Percentiles rank a stretch among this genome's conserved stretches.
Conservation (phyloP, 169 alveolate species). For the Plasmodium vivax region DNA sequence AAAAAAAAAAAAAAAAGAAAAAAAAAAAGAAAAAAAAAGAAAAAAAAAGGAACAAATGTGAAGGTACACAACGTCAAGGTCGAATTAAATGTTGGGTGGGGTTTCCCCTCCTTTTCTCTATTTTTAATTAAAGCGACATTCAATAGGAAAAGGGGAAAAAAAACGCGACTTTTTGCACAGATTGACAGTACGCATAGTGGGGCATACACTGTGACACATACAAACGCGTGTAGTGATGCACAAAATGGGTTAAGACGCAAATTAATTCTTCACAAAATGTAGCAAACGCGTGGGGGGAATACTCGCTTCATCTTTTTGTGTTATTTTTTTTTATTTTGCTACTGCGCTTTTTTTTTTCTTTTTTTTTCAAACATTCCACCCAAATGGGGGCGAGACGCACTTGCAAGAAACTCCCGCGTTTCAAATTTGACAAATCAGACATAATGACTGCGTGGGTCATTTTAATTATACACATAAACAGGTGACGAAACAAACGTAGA, state of each 20-base stretch:
- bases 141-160: background rate
- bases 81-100: background rate
- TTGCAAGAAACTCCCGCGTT: background rate
- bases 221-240: background rate
- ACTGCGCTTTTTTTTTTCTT: background rate
- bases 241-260: background rate
- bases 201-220: background rate
- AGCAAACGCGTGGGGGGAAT: background rate
- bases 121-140: slow-evolving; percentile 24
- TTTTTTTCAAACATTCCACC: background rate
- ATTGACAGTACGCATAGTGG: background rate
- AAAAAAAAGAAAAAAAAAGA: background rate
- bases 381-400: background rate
- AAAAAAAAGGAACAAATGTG: background rate
- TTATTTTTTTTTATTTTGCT: background rate
- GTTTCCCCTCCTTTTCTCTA: background rate
- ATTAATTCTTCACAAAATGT: background rate
- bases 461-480: background rate
- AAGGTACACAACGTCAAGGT: background rate
- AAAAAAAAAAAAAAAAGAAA: background rate
- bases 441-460: background rate
- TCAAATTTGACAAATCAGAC: background rate
- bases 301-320: background rate
- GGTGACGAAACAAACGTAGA: background rate
- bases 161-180: background rate